Evolutionary conservation across 768 basidiomycete species (phyloP).

Genomic region (Boletus bicolor): DNA sequence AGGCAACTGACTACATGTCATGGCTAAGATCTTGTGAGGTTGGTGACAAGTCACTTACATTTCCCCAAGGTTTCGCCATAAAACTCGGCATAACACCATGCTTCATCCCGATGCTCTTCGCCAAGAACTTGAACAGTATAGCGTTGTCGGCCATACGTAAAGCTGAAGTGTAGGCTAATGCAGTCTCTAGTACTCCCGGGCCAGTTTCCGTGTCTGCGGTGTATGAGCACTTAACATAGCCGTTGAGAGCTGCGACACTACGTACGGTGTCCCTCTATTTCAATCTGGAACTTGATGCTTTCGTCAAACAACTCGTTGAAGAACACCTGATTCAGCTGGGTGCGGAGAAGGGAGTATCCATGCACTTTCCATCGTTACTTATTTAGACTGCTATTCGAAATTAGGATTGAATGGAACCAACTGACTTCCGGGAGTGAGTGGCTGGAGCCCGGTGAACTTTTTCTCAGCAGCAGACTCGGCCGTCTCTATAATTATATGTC

Average conservation of each 20-base stretch:
- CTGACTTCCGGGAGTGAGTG: constrained; percentile 92
- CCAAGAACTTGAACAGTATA: constrained; percentile 85
- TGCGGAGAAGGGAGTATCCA: constrained; percentile 90
- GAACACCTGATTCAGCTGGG: constrained; percentile 85
- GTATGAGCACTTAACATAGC: constrained; percentile 1
- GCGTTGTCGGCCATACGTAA: constrained; percentile 88
- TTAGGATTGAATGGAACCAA: constrained; percentile 7
- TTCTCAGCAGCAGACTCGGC: constrained; percentile 73
- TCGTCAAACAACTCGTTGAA: constrained; percentile 87
- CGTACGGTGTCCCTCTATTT: constrained; percentile 85
- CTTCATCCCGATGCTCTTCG: constrained; percentile 90
- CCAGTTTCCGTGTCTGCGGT: constrained; percentile 85
- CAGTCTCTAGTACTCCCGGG: constrained; percentile 84
- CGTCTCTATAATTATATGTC: constrained; percentile 57
- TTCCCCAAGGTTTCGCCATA: constrained; percentile 97
- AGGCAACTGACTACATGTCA: constrained; percentile 58
- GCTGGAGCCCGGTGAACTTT: constrained; percentile 66
- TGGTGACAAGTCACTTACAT: constrained; percentile 48
- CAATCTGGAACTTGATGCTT: constrained; percentile 66
- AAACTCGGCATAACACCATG: constrained; percentile 90
- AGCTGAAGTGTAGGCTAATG: constrained; percentile 79
- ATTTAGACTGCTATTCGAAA: constrained; percentile 1
- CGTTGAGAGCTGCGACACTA: not conserved
- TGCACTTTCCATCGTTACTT: constrained; percentile 61
- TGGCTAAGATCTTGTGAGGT: constrained; percentile 1